Base-by-base conservation (phyloP, 2,329 filamentous ascomycete genomes). In the Trichoderma polysporum region DNA sequence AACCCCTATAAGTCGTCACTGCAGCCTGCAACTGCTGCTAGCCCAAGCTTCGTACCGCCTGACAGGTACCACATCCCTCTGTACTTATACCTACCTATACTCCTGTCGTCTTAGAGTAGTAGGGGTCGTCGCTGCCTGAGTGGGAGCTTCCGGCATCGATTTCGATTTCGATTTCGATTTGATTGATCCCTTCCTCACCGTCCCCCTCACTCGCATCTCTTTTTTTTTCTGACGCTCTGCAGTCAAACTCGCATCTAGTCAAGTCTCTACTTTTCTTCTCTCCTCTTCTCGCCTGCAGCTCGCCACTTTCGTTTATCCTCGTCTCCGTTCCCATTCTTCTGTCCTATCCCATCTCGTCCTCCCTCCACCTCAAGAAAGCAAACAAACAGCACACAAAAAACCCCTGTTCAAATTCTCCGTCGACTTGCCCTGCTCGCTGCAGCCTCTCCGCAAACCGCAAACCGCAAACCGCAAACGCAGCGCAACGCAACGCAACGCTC, bases 41-140 rank as follows among this genome's bases (percentile, higher is more conserved):
- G n/a, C n/a, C n/a, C n/a, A n/a, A n/a, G 27, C 57, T 22, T 45
- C 41, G 57, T 60, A 29, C 31, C 57, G 35, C 41, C 57, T 49
- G 41, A 37, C 57, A 49, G 29, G 27, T 60, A 33, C 41, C 39
- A 19, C 39, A 6, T 17, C 27, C 4, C 33, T 19, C 5, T 10
- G 49, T 53, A 15, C 17, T 25, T 10, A 22, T 58, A 58, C 54
- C 15, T 45, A 10, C 10, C n/a, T 4, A n/a, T 29, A n/a, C 4
- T 19, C 13, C 15, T 31, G 19, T 19, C 33, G 29, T 29, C 19
- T 47, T 33, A 10, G 27, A 13, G n/a, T 25, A 15, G 45, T 61
- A 58, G 58, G 58, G 45, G 45, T 50, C 59, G 33, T 68, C 60
- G 66, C 50, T 68, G 66, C 60, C 60, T 59, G 66, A 65, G 66